phyloP scores from a whole-genome alignment of 805 yeast species.

The Yamadazyma takamatsuzukensis region DNA sequence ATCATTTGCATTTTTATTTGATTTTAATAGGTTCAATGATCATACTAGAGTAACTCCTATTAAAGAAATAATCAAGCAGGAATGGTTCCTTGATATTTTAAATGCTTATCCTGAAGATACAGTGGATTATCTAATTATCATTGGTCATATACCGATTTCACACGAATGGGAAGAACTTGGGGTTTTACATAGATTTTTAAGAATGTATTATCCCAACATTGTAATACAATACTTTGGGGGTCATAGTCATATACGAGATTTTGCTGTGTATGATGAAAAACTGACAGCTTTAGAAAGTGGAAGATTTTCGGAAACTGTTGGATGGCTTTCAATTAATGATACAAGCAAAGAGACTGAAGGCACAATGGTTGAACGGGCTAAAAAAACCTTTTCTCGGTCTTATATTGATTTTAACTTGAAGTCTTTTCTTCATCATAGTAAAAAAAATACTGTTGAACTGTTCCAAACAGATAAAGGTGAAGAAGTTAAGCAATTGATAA shows the following conservation, averaged over 20 bases:
- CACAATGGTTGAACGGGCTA: not conserved
- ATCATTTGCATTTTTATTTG: constrained; percentile 76
- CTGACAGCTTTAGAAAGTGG: constrained; percentile 90
- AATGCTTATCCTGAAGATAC: constrained; percentile 24
- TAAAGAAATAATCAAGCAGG: constrained; percentile 46
- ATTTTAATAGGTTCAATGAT: constrained; percentile 60
- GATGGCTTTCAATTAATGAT: constrained; percentile 58
- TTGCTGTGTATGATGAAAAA: constrained; percentile 57
- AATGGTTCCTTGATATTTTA: constrained; percentile 61
- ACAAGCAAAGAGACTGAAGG: constrained; percentile 12
- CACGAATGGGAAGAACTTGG: constrained; percentile 54
- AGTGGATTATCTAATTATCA: constrained; percentile 65
- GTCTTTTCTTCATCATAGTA: constrained; percentile 65
- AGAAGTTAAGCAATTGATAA: constrained; percentile 43
- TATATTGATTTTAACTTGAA: constrained; percentile 80
- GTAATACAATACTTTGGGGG: constrained; percentile 90
- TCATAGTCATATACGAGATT: constrained; percentile 90
- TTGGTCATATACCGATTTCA: constrained; percentile 71
- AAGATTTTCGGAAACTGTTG: constrained; percentile 89
- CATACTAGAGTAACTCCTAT: constrained; percentile 65
- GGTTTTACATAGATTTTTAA: constrained; percentile 45
- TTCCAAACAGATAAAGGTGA: constrained; percentile 59
- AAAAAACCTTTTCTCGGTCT: constrained; percentile 44
- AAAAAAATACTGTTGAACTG: constrained; percentile 7
- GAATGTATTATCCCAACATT: constrained; percentile 56